Evolutionary conservation across 2,329 filamentous ascomycete genomes (phyloP), one percentile per base, ranked within the genome.

Genomic region (Diatrype stigma): DNA sequence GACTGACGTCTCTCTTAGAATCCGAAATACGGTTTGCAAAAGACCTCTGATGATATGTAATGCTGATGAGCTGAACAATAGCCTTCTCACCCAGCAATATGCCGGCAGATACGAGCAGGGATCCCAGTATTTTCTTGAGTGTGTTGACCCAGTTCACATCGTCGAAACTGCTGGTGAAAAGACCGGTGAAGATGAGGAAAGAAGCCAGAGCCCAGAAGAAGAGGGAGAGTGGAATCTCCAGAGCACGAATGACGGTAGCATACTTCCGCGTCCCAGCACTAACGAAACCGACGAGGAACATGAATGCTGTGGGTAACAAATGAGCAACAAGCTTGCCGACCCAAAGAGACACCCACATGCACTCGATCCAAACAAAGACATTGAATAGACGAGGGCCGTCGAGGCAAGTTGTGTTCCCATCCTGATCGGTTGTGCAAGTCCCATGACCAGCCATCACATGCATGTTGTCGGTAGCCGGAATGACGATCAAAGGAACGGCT

Each of bases 1-100:
- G 80, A 63, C 84, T 81, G 45, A 97, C 81, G 59, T 93, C 89
- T 51, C 83, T 86, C 75, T 99, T 97, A 22, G 91, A 96, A 40
- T 90, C 86, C 68, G 90, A 89, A 76, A 99, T 97, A 47, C 84
- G 77, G 57, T 84, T 82, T 60, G 88, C 84, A 69, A 94, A 94
- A 45, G 90, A 91, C 58, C 90, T 85, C 63, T 90, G 85, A 67
- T 94, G 89, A 67, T 94, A 94, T 54, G 86, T 87, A 67, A 94
- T 88, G 63, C 87, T 89, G 66, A 94, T 91, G 53, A 93, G 76
- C 69, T 93, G 89, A 32, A 94, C 85, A 56, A 93, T 77, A 52
- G 86, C 75, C 69, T 90, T 90, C 69, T 94, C 89, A n/a, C 74
- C 82, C 16, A 93, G 78, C 53, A 89, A 84, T 17, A 93, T 79